Conservation (phyloP, 2,329 filamentous ascomycete genomes). For the Botryosphaeria dothidea region DNA sequence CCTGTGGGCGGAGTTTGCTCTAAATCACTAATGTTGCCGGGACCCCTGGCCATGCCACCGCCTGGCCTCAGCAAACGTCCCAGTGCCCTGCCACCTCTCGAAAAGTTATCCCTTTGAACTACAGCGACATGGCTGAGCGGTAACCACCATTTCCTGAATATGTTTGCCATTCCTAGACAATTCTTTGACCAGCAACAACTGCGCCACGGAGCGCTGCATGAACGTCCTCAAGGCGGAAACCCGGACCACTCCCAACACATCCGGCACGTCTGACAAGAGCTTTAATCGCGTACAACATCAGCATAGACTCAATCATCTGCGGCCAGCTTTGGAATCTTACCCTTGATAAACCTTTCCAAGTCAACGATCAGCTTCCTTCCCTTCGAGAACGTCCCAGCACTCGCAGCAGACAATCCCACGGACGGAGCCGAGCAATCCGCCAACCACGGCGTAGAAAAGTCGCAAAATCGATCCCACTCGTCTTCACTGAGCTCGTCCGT, state of each 20-base stretch:
- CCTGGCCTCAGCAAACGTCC: too few species aligned
- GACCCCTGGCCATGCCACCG: too few species aligned
- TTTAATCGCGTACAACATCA: constrained; percentile 17
- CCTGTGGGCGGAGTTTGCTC: too few species aligned
- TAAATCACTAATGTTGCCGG: too few species aligned
- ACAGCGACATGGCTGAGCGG: too few species aligned
- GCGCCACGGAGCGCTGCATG: constrained; percentile 42
- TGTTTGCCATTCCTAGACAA: too few species aligned
- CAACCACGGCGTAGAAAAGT: not conserved
- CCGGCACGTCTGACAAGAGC: constrained; percentile 38
- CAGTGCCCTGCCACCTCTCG: too few species aligned
- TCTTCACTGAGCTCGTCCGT: not conserved
- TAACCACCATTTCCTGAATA: too few species aligned
- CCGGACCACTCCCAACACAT: constrained; percentile 46
- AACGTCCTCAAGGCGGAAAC: constrained; percentile 45
- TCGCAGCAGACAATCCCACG: too few species aligned
- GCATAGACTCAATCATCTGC: not conserved
- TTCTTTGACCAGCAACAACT: too few species aligned
- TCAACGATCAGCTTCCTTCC: constrained; percentile 26
- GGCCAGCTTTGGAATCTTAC: constrained; percentile 31
- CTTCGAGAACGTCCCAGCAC: too few species aligned
- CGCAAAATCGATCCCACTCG: not conserved
- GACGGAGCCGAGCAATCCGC: not conserved
- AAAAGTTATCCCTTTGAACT: too few species aligned
- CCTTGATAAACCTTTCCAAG: constrained; percentile 44